A percentile compares a stretch with the other conserved stretches of the same genome.
Conservation (phyloP, 2,329 filamentous ascomycete species). For the Pestalotiopsis fici region DNA sequence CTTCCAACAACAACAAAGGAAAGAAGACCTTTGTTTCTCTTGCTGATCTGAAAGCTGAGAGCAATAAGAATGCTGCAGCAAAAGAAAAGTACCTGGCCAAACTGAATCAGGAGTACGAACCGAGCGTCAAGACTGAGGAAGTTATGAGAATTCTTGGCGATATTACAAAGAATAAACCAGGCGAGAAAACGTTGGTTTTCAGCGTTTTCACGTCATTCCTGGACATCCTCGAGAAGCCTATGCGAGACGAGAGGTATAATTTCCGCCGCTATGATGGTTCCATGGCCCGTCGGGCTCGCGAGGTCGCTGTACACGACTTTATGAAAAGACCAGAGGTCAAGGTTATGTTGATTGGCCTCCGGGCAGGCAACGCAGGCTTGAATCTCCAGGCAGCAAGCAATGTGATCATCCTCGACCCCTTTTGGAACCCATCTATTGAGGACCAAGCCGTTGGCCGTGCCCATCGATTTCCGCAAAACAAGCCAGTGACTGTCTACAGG, state of each 20-base stretch:
- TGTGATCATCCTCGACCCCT: conserved; percentile 11
- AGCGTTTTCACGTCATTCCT: conserved; percentile 35
- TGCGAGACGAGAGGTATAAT: conserved; percentile 23
- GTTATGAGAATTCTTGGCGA: conserved; percentile 26
- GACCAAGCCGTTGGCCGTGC: conserved; percentile 7
- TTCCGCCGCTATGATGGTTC: conserved; percentile 32
- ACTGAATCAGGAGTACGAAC: conserved; percentile 25
- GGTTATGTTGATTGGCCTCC: conserved; percentile 72
- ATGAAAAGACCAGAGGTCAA: conserved; percentile 23
- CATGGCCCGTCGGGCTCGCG: conserved; percentile 23
- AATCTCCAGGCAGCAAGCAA: conserved; percentile 6
- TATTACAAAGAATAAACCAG: conserved; percentile 23
- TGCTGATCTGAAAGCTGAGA: conserved; percentile 24
- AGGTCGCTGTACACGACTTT: conserved; percentile 26
- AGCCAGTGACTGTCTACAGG: conserved; percentile 65
- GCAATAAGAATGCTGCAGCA: conserved; percentile 20
- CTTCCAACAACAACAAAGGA: conserved; percentile 12
- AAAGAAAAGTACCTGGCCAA: conserved; percentile 24
- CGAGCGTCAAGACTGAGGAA: conserved; percentile 31
- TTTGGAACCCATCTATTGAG: conserved; percentile 9
- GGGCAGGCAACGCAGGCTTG: conserved; percentile 68
- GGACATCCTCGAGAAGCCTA: conserved; percentile 31
- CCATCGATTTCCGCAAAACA: conserved; percentile 6
- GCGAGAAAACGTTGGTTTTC: conserved; percentile 32
- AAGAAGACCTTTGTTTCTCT: conserved; percentile 14